Conservation (phyloP, 495 filamentous ascomycete species). For the Neurospora africana region DNA sequence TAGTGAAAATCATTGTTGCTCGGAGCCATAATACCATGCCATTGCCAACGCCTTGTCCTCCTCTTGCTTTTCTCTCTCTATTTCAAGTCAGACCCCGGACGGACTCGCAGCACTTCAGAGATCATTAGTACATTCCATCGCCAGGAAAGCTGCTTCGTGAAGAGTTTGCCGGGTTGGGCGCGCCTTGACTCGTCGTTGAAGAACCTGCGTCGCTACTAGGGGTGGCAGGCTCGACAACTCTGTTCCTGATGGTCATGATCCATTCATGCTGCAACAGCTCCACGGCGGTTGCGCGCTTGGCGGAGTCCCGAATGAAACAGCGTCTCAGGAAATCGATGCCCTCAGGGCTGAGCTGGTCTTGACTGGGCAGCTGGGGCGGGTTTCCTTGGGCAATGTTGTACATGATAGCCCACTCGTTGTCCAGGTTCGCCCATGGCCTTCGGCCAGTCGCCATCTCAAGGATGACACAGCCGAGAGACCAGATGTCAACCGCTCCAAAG, state of each 20-base stretch:
- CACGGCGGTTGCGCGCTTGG: slow-evolving; percentile 65
- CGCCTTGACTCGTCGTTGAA: slow-evolving; percentile 24
- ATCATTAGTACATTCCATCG: slow-evolving; percentile 6
- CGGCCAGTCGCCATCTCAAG: slow-evolving; percentile 95
- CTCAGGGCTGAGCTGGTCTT: slow-evolving; percentile 71
- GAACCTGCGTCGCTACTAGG: slow-evolving; percentile 38
- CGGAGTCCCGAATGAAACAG: slow-evolving; percentile 82
- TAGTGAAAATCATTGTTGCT: background rate
- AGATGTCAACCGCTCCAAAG: slow-evolving; percentile 85
- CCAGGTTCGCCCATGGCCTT: slow-evolving; percentile 90
- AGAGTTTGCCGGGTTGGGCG: slow-evolving; percentile 13
- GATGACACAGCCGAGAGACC: slow-evolving; percentile 94
- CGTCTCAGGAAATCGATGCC: slow-evolving; percentile 82
- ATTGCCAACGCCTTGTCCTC: background rate
- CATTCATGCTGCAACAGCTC: slow-evolving; percentile 94
- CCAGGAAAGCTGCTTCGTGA: slow-evolving; percentile 3
- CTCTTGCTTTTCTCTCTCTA: background rate
- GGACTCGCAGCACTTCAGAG: background rate
- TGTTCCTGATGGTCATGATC: slow-evolving; percentile 58
- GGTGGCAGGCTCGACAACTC: slow-evolving; percentile 44
- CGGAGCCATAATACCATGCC: background rate
- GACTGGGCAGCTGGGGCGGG: slow-evolving; percentile 67
- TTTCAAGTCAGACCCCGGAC: background rate
- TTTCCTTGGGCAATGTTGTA: slow-evolving; percentile 99
- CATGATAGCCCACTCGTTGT: slow-evolving; percentile 99